These are phyloP conservation scores for Calonectria pteridis DNA, from an alignment of 2,329 filamentous ascomycete species.

Conservation along the genomic window DNA sequence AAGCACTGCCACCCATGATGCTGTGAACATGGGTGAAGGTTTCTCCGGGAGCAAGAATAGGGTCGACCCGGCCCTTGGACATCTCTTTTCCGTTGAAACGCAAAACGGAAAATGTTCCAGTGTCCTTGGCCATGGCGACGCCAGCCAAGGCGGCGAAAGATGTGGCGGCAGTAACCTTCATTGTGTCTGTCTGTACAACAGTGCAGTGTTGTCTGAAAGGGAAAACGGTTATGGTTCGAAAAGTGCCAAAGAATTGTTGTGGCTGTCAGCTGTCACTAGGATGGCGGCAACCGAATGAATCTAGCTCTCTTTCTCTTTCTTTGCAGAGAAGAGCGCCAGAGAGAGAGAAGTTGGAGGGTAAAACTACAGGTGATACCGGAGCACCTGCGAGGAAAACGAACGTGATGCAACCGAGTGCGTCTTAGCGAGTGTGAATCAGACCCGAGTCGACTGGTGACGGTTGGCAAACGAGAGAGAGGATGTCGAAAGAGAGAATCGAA, in stretches of 20 bases:
- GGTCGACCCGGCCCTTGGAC: conserved; percentile 74
- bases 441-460: conserved; percentile 31
- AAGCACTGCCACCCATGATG: conserved; percentile 78
- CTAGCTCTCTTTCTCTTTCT: conserved; percentile 18
- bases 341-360: conserved; percentile 24
- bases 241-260: not conserved
- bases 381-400: conserved; percentile 49
- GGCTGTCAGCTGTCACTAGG: conserved; percentile 38
- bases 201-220: not conserved
- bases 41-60: conserved; percentile 73
- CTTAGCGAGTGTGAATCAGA: conserved; percentile 38
- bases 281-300: conserved; percentile 40
- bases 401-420: conserved; percentile 37
- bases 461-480: conserved; percentile 33
- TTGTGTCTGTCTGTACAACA: conserved; percentile 34
- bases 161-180: conserved; percentile 51
- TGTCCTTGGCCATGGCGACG: conserved; percentile 55
- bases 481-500: conserved; percentile 42
- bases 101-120: conserved; percentile 75
- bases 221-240: not conserved
- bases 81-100: conserved; percentile 76
- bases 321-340: conserved; percentile 27
- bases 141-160: conserved; percentile 55
- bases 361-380: conserved; percentile 49
- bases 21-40: conserved; percentile 75